A percentile compares a stretch with the other conserved stretches of the same genome.
These are phyloP conservation scores for Phytophthora cryptogea DNA, from an alignment of 352 stramenopile genomes.

Conservation along the genomic window DNA sequence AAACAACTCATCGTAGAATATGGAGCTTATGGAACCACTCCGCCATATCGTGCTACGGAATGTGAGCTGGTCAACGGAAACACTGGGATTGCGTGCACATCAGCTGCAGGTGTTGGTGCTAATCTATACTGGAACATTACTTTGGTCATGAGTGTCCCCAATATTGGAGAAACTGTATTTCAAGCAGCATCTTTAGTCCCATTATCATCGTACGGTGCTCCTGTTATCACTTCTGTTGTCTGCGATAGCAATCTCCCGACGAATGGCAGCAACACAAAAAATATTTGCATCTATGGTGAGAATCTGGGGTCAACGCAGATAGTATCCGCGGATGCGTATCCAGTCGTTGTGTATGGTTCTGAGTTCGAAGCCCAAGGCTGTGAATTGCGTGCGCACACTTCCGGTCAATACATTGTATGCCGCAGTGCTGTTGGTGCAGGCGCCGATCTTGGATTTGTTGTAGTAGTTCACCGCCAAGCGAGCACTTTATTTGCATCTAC, in stretches of 20 bases:
- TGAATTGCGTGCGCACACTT: conserved; percentile 6
- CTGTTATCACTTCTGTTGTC: conserved; percentile 31
- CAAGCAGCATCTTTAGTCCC: conserved; percentile 39
- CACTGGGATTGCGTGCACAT: conserved; percentile 43
- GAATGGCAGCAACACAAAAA: conserved; percentile 24
- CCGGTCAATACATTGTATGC: conserved; percentile 42
- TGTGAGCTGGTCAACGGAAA: conserved; percentile 56
- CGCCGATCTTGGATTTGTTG: conserved; percentile 36
- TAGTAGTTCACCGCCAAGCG: conserved; percentile 41
- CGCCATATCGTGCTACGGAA: conserved; percentile 40
- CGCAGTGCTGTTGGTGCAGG: conserved; percentile 43
- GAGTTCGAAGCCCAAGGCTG: conserved; percentile 42
- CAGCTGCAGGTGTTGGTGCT: conserved; percentile 40
- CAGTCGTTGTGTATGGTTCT: conserved; percentile 40
- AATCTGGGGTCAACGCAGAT: conserved; percentile 44
- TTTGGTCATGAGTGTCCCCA: conserved; percentile 46
- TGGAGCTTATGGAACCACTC: conserved; percentile 40
- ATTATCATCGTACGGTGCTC: conserved; percentile 42
- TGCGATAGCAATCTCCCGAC: conserved; percentile 47
- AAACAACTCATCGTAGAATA: conserved; percentile 50
- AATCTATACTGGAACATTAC: conserved; percentile 58
- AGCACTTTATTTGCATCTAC: conserved; percentile 27
- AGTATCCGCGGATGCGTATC: conserved; percentile 11
- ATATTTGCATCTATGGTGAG: conserved; percentile 49
- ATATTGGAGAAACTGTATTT: conserved; percentile 45